Conservation (phyloP, 257 asterid species). For the Rauvolfia tetraphylla region DNA sequence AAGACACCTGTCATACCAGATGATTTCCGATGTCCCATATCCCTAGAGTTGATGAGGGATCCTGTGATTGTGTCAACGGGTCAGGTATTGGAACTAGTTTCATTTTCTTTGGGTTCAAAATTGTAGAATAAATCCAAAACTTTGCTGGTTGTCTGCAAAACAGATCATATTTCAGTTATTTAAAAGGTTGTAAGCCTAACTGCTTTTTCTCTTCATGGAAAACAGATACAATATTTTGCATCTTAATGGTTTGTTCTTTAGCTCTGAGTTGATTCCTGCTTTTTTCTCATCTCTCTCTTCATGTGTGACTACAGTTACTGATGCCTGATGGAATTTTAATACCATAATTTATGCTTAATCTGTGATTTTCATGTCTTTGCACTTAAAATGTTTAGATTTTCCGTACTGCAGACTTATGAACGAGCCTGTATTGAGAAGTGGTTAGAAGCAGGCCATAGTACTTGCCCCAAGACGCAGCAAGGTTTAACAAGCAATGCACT, state of each 20-base stretch:
- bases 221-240: not conserved
- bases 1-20: slow-evolving; percentile 77
- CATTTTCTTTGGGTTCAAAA: not conserved
- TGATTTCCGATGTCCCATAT: slow-evolving; percentile 96
- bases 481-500: slow-evolving; percentile 61
- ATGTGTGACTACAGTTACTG: not conserved
- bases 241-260: not conserved
- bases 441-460: slow-evolving; percentile 79
- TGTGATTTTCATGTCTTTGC: not conserved
- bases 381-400: slow-evolving; percentile 9
- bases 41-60: slow-evolving; percentile 90
- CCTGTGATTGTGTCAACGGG: slow-evolving; percentile 99
- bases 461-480: slow-evolving; percentile 96
- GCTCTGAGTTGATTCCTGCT: not conserved
- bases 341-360: not conserved
- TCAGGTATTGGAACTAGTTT: slow-evolving; percentile 53
- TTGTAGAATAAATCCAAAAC: not conserved
- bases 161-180: not conserved
- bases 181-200: not conserved
- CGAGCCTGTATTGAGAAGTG: slow-evolving; percentile 86
- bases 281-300: not conserved
- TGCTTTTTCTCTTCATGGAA: not conserved
- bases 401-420: slow-evolving; percentile 71
- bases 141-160: not conserved
- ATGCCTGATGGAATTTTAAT: not conserved